Evolutionary conservation across 208 protist species (phyloP), one percentile per base, ranked within the genome.

Genomic region (Angomonas deanei): DNA sequence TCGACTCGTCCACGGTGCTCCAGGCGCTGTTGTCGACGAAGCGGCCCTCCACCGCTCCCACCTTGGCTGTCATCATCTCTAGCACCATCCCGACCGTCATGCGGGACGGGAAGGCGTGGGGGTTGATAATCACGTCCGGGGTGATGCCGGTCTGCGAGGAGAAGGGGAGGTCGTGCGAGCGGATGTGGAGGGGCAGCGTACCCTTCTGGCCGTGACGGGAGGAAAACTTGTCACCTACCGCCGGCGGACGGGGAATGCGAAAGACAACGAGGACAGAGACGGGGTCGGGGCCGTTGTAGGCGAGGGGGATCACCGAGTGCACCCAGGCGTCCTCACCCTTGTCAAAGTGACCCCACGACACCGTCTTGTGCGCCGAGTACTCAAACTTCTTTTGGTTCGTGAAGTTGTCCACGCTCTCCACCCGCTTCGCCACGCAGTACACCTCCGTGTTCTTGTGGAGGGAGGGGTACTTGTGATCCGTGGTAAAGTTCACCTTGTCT

Each of bases 31-130:
- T 91, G 78, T 99, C 98, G 54, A 97, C 87, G 60, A 94, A 97
- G 33, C 91, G 78, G 21, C 97, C 99, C 72, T 99, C 86, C 10
- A 98, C 55, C 11, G 96, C 91, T 46, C 90, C 98, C 6, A 93
- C 61, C 81, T 99, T 99, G 27, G 82, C 94, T 0, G 98, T 92
- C 85, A 99, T 97, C 60, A 86, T 93, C 75, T 99, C 99, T 46
- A 99, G 80, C 57, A 98, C 78, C 97, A 98, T 99, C 49, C 98
- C 99, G 48, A 99, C 99, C 11, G 99, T 99, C 99, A 99, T 99
- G 74, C 99, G 97, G 4, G 98, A 99, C 28, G 99, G 99, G 82
- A 99, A 99, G 70, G 98, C 98, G 78, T 99, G 98, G 28, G 99
- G 99, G 85, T 99, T 99, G 80, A 99, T 99, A 76, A 99, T 97